A percentile compares a stretch with the other conserved stretches of the same genome.
phyloP scores from a whole-genome alignment of 352 stramenopile genomes.

The Thalassiosira mediterranea region DNA sequence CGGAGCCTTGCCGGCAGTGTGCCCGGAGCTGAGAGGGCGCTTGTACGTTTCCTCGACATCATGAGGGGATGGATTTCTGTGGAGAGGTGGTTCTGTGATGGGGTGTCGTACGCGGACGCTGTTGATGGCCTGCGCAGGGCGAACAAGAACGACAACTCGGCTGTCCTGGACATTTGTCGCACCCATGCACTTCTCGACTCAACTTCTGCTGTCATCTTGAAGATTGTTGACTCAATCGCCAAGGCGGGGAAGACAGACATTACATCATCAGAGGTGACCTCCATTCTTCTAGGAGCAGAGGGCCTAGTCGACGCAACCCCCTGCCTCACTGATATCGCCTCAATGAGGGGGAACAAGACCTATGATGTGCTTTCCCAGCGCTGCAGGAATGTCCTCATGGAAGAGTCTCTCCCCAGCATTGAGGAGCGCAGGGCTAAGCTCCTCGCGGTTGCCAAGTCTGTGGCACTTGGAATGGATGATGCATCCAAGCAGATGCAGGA shows the following conservation, averaged over 20 bases:
- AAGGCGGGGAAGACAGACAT: slow-evolving; percentile 71
- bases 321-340: slow-evolving; percentile 83
- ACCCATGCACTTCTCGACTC: slow-evolving; percentile 90
- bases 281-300: slow-evolving; percentile 74
- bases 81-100: slow-evolving; percentile 85
- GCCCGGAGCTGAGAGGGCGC: slow-evolving; percentile 76
- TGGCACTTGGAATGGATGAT: slow-evolving; percentile 50
- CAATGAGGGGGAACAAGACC: slow-evolving; percentile 77
- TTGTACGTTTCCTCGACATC: slow-evolving; percentile 78
- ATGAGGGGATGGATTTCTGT: slow-evolving; percentile 83
- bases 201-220: slow-evolving; percentile 67
- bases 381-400: slow-evolving; percentile 94
- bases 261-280: slow-evolving; percentile 51
- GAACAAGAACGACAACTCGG: slow-evolving; percentile 87
- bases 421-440: slow-evolving; percentile 87
- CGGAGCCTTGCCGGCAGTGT: slow-evolving; percentile 63
- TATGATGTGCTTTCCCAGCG: slow-evolving; percentile 93
- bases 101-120: slow-evolving; percentile 82
- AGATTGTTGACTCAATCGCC: slow-evolving; percentile 81
- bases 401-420: slow-evolving; percentile 96
- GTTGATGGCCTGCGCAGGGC: slow-evolving; percentile 89
- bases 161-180: slow-evolving; percentile 89
- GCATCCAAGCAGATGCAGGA: slow-evolving; percentile 57
- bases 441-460: slow-evolving; percentile 53
- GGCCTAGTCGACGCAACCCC: slow-evolving; percentile 75